phyloP scores from a whole-genome alignment of 176 grass and related monocot genomes.

The Canna indica region DNA sequence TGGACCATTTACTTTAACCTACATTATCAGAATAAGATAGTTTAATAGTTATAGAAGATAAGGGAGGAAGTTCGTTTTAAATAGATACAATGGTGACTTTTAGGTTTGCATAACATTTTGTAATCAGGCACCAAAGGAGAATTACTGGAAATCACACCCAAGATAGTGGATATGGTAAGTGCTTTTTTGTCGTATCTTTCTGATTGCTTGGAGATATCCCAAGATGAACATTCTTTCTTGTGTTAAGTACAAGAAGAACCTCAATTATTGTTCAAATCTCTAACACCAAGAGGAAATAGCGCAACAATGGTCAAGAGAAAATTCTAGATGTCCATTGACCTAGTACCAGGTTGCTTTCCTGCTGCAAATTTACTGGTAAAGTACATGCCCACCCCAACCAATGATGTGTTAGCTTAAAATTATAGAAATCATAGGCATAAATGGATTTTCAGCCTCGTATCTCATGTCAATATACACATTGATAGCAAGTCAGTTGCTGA shows the following conservation, averaged over 20 bases:
- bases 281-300: background rate
- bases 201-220: background rate
- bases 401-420: too few species aligned
- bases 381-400: too few species aligned
- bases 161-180: too few species aligned
- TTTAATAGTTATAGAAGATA: background rate
- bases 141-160: background rate
- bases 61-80: background rate
- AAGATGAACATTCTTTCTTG: background rate
- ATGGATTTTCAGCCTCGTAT: too few species aligned
- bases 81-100: too few species aligned
- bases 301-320: background rate
- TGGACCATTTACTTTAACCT: constrained; percentile 82
- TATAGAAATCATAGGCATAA: too few species aligned
- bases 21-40: background rate
- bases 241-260: background rate
- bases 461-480: too few species aligned
- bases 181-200: background rate
- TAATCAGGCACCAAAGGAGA: background rate
- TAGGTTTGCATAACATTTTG: too few species aligned
- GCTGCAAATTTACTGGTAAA: too few species aligned
- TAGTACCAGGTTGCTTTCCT: too few species aligned
- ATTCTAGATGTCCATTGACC: too few species aligned
- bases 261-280: background rate
- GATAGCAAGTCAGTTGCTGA: too few species aligned